Conservation (phyloP, 2,329 filamentous ascomycete species). For the Gremmenia infestans region DNA sequence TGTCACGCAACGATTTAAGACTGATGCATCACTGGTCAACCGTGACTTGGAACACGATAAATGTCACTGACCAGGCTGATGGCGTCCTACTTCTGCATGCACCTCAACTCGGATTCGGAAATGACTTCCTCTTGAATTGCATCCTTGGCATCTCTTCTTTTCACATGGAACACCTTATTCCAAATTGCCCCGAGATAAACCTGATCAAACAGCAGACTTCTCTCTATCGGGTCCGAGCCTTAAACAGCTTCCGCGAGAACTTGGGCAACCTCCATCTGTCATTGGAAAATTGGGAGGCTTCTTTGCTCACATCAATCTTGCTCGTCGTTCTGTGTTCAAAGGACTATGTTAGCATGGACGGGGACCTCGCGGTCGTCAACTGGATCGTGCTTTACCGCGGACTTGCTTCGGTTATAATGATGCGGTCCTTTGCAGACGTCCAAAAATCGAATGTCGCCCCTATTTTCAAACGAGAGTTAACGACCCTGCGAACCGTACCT, state of each 20-base stretch:
- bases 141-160: slow-evolving; percentile 28
- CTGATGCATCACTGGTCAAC: slow-evolving; percentile 29
- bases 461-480: slow-evolving; percentile 22
- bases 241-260: slow-evolving; percentile 22
- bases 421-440: slow-evolving; percentile 5
- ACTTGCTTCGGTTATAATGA: slow-evolving; percentile 13
- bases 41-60: slow-evolving; percentile 17
- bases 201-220: slow-evolving; percentile 16
- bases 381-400: slow-evolving; percentile 27
- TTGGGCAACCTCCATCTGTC: slow-evolving; percentile 13
- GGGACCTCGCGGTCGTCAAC: slow-evolving; percentile 21
- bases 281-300: slow-evolving; percentile 23
- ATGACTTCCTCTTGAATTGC: slow-evolving; percentile 25
- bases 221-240: slow-evolving; percentile 22
- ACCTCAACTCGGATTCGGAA: slow-evolving; percentile 27
- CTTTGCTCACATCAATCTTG: slow-evolving; percentile 24
- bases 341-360: slow-evolving; percentile 8
- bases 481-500: slow-evolving; percentile 13
- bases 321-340: slow-evolving; percentile 23
- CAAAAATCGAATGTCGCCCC: slow-evolving; percentile 13
- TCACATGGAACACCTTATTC: slow-evolving; percentile 21
- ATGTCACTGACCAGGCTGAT: slow-evolving; percentile 11
- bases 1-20: slow-evolving; percentile 17
- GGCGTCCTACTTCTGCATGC: slow-evolving; percentile 17
- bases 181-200: neutral